Conservation (phyloP, 768 basidiomycete genomes). For the Psilocybe sp. region DNA sequence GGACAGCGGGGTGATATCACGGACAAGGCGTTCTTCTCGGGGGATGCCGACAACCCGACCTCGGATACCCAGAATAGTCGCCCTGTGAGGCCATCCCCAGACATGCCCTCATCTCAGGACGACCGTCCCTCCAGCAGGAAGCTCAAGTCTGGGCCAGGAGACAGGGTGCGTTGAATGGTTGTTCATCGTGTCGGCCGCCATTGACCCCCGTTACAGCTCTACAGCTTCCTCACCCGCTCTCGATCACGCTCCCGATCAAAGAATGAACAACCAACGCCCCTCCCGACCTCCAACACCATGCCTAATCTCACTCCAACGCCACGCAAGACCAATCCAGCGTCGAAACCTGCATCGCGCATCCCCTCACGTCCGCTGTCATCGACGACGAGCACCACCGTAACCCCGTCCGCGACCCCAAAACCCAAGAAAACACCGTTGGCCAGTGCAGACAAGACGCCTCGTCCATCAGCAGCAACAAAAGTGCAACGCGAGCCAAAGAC, state of each 20-base stretch:
- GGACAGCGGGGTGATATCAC: slow-evolving; percentile 14
- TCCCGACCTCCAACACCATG: slow-evolving; percentile 14
- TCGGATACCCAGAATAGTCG: slow-evolving; percentile 8
- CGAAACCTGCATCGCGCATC: slow-evolving; percentile 48
- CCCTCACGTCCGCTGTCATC: slow-evolving; percentile 65
- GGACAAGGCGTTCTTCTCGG: slow-evolving; percentile 23
- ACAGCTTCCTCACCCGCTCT: slow-evolving; percentile 54
- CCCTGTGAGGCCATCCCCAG: slow-evolving; percentile 9
- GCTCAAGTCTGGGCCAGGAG: slow-evolving; percentile 33
- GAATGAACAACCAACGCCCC: slow-evolving; percentile 15
- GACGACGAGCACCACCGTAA: slow-evolving; percentile 59
- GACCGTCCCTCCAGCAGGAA: slow-evolving; percentile 39
- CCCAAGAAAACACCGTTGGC: slow-evolving; percentile 17
- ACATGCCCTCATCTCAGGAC: slow-evolving; percentile 25
- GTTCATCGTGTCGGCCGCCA: neutral
- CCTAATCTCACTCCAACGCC: slow-evolving; percentile 5
- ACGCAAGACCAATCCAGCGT: slow-evolving; percentile 18
- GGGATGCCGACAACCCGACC: slow-evolving; percentile 28
- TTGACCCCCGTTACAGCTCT: slow-evolving; percentile 41
- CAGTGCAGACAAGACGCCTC: slow-evolving; percentile 15
- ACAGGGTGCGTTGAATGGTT: slow-evolving; percentile 33
- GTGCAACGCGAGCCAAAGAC: too few species aligned
- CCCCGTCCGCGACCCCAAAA: slow-evolving; percentile 54
- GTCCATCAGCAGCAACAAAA: too few species aligned
- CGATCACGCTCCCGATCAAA: slow-evolving; percentile 61